Base-by-base conservation (phyloP, 164 flowering plant species). In the Stephania yunnanensis region DNA sequence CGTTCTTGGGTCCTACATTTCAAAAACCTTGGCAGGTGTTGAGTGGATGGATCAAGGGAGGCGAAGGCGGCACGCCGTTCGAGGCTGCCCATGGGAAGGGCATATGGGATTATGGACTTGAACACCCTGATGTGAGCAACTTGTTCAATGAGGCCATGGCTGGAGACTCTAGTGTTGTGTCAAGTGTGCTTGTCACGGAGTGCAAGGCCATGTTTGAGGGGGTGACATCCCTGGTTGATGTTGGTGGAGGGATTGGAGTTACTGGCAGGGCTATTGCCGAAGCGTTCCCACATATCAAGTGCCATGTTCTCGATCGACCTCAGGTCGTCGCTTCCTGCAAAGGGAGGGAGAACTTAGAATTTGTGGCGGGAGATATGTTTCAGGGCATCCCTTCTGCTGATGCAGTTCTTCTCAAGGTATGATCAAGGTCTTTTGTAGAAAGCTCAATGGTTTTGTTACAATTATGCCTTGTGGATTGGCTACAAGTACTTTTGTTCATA, bases 61-160 rank as follows among this genome's bases (percentile, higher is more conserved):
- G 19, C 1, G 80, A 70, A 8, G 31, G 19, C 1, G 55, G 11
- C 15, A 74, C 83, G 6, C 73, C 83, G 25, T 84, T 82, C 64
- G 71, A 78, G 8, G 72, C 74, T 6, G 79, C 68, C 0, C 77
- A 84, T 63, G 84, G 83, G 15, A 42, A 0, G 52, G 10, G 48
- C 31, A 10, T 83, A 22, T 81, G 80, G 74, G 75, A 82, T 3
- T 15, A 19, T 46, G 46, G 44, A n/a, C 76, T 12, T 30, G 69
- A 73, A 8, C 7, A 17, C 46, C 52, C 81, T 0, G 55, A 71
- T 25, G 2, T 72, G 1, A 78, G 68, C 48, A 65, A 46, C 10
- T 1, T 61, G 2, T 83, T 86, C 68, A 79, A 84, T 61, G 82
- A 81, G 63, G 87, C 78, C 31, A 86, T 87, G 90, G 84, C 82